phyloP scores from a whole-genome alignment of 805 yeast species.

The Cephaloascus albidus region DNA sequence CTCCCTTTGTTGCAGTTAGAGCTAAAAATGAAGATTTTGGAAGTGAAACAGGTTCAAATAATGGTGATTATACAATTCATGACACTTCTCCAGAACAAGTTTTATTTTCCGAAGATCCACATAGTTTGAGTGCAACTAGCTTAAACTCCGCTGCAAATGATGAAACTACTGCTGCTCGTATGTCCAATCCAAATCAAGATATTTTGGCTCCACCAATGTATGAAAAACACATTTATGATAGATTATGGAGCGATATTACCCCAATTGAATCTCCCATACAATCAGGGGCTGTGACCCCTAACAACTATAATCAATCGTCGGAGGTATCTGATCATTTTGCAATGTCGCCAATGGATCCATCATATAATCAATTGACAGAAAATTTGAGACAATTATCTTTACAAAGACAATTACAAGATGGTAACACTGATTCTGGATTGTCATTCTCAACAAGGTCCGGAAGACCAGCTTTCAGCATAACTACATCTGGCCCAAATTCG shows the following conservation, averaged over 20 bases:
- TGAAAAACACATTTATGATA: conserved; percentile 72
- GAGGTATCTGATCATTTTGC: conserved; percentile 1
- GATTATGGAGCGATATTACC: conserved; percentile 61
- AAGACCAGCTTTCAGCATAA: conserved; percentile 1
- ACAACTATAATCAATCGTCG: not conserved
- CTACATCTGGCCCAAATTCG: conserved; percentile 8
- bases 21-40: conserved; percentile 26
- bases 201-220: conserved; percentile 81
- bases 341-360: not conserved
- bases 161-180: conserved; percentile 2
- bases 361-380: conserved; percentile 25
- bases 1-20: conserved; percentile 72
- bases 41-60: not conserved
- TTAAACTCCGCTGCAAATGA: conserved; percentile 12
- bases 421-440: conserved; percentile 5
- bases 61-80: not conserved
- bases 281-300: conserved; percentile 32
- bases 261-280: conserved; percentile 35
- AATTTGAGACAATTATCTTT: conserved; percentile 41
- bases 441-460: not conserved
- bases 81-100: conserved; percentile 16
- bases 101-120: conserved; percentile 15
- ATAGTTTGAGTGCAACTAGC: conserved; percentile 12
- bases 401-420: conserved; percentile 36
- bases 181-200: conserved; percentile 22